These are phyloP conservation scores for Coemansia umbellata DNA, from an alignment of 192 early-diverging fungal genomes.

Conservation along the genomic window DNA sequence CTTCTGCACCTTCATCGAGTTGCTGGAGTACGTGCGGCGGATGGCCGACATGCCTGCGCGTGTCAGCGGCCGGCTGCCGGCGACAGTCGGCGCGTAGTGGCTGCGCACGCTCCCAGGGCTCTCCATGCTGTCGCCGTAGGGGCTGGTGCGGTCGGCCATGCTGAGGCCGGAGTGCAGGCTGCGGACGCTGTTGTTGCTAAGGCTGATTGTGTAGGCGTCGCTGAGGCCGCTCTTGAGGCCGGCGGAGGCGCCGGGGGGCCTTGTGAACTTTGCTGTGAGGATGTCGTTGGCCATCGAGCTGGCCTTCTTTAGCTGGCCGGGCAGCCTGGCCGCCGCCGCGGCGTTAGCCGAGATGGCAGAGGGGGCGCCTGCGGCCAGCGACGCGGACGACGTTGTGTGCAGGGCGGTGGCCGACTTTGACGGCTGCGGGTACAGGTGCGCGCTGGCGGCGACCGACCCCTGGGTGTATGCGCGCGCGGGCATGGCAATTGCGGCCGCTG, in stretches of 20 bases:
- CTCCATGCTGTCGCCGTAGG: constrained; percentile 34
- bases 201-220: constrained; percentile 40
- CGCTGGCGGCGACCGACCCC: constrained; percentile 14
- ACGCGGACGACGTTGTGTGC: constrained; percentile 1
- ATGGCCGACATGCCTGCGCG: constrained; percentile 52
- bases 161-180: constrained; percentile 29
- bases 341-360: neutral
- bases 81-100: constrained; percentile 17
- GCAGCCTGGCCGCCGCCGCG: constrained; percentile 21
- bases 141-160: constrained; percentile 3
- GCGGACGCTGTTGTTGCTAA: constrained; percentile 48
- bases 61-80: constrained; percentile 42
- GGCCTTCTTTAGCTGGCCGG: constrained; percentile 40
- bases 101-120: constrained; percentile 47
- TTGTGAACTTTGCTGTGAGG: constrained; percentile 21
- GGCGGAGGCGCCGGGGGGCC: constrained; percentile 10
- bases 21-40: constrained; percentile 75
- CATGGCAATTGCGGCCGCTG: constrained; percentile 26
- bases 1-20: constrained; percentile 75
- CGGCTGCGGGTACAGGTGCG: constrained; percentile 19
- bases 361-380: constrained; percentile 1
- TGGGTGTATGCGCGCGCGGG: constrained; percentile 44
- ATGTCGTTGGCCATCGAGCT: constrained; percentile 41
- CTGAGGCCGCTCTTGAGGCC: neutral
- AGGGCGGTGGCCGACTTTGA: constrained; percentile 10